Evolutionary conservation across 495 filamentous ascomycete species (phyloP).

Genomic region (Lasiosphaeria miniovina): DNA sequence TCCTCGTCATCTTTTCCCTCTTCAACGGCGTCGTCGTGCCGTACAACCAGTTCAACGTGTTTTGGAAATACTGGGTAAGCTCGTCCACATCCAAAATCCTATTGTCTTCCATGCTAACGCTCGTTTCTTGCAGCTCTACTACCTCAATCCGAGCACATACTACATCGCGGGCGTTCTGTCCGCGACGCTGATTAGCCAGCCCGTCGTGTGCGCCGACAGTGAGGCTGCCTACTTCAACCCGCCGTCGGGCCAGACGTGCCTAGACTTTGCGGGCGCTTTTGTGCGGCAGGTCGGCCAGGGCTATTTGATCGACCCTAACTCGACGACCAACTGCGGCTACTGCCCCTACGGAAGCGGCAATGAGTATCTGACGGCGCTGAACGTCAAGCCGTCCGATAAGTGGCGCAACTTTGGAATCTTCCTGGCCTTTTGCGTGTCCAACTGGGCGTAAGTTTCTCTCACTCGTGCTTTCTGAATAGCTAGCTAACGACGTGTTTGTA

Average conservation of each 20-base stretch:
- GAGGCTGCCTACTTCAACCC: constrained; percentile 68
- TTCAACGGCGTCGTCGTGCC: constrained; percentile 75
- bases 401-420: constrained; percentile 81
- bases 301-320: constrained; percentile 58
- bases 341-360: constrained; percentile 65
- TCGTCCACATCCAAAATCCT: neutral
- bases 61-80: constrained; percentile 69
- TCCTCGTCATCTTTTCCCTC: constrained; percentile 71
- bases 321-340: constrained; percentile 63
- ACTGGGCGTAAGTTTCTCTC: constrained; percentile 52
- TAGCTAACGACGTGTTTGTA: neutral
- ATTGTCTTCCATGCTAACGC: neutral
- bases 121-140: constrained; percentile 52
- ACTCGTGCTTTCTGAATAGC: neutral
- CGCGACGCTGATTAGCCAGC: constrained; percentile 51
- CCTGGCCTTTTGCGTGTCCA: constrained; percentile 69
- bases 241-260: constrained; percentile 61
- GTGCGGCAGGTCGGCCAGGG: constrained; percentile 44
- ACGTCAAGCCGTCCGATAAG: constrained; percentile 58
- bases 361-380: constrained; percentile 67
- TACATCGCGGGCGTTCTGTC: constrained; percentile 74
- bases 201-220: constrained; percentile 53
- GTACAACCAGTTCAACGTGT: constrained; percentile 57
- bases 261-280: constrained; percentile 57
- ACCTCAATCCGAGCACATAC: constrained; percentile 65